These are phyloP conservation scores for Auriscalpium orientale DNA, from an alignment of 768 basidiomycete genomes.

Conservation along the genomic window DNA sequence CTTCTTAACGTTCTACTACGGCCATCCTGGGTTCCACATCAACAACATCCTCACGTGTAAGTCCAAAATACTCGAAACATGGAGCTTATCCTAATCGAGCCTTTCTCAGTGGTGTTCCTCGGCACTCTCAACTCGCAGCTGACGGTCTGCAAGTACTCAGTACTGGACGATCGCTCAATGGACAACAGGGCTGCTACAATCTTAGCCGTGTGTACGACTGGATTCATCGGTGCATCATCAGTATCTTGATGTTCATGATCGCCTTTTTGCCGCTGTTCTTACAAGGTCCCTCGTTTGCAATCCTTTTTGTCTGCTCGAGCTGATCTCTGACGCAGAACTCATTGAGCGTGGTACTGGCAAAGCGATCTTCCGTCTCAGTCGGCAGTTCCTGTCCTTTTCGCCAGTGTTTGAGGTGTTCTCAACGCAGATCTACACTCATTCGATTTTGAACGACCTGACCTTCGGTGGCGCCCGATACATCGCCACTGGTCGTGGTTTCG, in stretches of 20 bases:
- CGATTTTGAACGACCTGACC: too few relatives aligned
- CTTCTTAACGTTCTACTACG: conserved; percentile 99
- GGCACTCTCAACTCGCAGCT: too few relatives aligned
- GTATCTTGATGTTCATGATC: conserved; percentile 98
- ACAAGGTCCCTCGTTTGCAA: too few relatives aligned
- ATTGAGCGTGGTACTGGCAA: too few relatives aligned
- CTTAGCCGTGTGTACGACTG: conserved; percentile 88
- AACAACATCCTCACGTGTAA: conserved; percentile 96
- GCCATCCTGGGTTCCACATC: conserved; percentile 99
- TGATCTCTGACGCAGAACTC: conserved; percentile 52
- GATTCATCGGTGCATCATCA: conserved; percentile 95
- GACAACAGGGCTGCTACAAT: conserved; percentile 89
- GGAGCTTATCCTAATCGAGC: conserved; percentile 10
- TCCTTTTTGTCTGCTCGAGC: conserved; percentile 13
- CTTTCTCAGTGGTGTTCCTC: conserved; percentile 75
- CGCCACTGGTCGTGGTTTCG: too few relatives aligned
- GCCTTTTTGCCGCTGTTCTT: conserved; percentile 91
- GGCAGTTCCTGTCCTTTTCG: too few relatives aligned
- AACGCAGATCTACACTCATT: too few relatives aligned
- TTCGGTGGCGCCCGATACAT: too few relatives aligned
- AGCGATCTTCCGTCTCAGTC: too few relatives aligned
- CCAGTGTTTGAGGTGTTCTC: too few relatives aligned
- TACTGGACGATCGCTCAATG: conserved; percentile 64
- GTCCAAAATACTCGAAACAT: conserved; percentile 24
- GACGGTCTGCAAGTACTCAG: conserved; percentile 78